phyloP scores from a whole-genome alignment of 148 eudicot genomes.

The Camellia japonica region DNA sequence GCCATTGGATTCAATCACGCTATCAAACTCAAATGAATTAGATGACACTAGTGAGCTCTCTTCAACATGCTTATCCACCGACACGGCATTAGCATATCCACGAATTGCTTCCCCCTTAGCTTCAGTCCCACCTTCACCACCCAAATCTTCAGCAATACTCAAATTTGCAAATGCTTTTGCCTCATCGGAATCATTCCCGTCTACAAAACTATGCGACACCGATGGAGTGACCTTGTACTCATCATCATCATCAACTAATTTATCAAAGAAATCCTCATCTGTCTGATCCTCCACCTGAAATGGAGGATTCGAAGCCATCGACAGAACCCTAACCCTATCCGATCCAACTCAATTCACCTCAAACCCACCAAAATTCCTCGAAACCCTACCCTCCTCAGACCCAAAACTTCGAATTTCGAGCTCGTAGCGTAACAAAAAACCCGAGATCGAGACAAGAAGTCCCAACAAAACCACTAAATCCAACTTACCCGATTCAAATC shows the following conservation, averaged over 20 bases:
- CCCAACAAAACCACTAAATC: constrained; percentile 12
- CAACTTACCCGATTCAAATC: constrained; percentile 16
- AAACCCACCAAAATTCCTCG: background rate
- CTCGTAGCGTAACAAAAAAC: constrained; percentile 7
- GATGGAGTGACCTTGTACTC: constrained; percentile 22
- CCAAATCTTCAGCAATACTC: constrained; percentile 28
- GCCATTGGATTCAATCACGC: constrained; percentile 27
- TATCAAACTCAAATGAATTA: constrained; percentile 32
- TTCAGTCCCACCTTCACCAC: constrained; percentile 26
- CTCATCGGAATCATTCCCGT: constrained; percentile 52
- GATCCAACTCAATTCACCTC: constrained; percentile 12
- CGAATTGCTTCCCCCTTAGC: constrained; percentile 22
- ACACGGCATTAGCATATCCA: background rate
- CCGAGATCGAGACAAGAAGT: constrained; percentile 20
- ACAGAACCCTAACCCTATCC: constrained; percentile 30
- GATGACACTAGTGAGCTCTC: constrained; percentile 28
- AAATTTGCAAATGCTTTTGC: constrained; percentile 42
- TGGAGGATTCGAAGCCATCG: constrained; percentile 67
- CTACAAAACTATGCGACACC: constrained; percentile 13
- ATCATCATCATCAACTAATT: constrained; percentile 75
- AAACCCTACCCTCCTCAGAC: background rate
- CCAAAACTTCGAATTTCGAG: constrained; percentile 9
- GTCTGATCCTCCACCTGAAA: constrained; percentile 80
- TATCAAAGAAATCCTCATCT: constrained; percentile 88
- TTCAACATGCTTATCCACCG: constrained; percentile 18